Percentiles rank a stretch among this genome's conserved stretches.
Conservation (phyloP, 768 basidiomycete species). For the Termitomyces heimii region DNA sequence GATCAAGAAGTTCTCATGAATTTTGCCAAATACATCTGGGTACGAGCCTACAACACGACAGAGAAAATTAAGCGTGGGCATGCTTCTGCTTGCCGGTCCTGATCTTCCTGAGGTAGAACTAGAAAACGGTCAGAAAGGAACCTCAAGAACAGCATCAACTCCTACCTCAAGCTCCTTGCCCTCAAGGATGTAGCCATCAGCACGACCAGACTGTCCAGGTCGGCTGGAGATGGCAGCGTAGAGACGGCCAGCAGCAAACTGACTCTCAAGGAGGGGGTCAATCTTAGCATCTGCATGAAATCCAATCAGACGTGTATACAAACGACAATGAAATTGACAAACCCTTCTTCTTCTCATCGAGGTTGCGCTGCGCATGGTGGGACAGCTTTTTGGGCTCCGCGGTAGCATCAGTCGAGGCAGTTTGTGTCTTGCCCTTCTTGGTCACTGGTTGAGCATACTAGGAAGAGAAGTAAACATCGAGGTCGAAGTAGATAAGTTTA, state of each 20-base stretch:
- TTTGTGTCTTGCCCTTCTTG: slow-evolving; percentile 74
- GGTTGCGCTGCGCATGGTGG: slow-evolving; percentile 80
- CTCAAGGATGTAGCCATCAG: slow-evolving; percentile 96
- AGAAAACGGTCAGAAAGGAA: slow-evolving; percentile 16
- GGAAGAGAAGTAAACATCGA: not conserved
- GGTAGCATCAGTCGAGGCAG: slow-evolving; percentile 36
- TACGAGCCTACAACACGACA: not conserved
- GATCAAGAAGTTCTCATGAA: not conserved
- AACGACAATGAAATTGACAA: slow-evolving; percentile 8
- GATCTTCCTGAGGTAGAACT: slow-evolving; percentile 96
- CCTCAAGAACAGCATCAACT: slow-evolving; percentile 1
- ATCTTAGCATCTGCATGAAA: slow-evolving; percentile 71
- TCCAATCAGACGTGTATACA: not conserved
- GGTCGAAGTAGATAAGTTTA: not conserved
- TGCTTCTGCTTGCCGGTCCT: slow-evolving; percentile 95
- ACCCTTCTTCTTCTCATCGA: slow-evolving; percentile 93
- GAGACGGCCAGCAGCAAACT: slow-evolving; percentile 92
- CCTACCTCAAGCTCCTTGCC: slow-evolving; percentile 96
- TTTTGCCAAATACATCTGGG: not conserved
- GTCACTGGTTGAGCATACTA: slow-evolving; percentile 95
- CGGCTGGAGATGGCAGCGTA: slow-evolving; percentile 92
- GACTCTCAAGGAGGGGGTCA: slow-evolving; percentile 82
- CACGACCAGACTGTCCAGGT: slow-evolving; percentile 94
- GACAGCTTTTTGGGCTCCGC: slow-evolving; percentile 77
- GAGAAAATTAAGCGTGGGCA: slow-evolving; percentile 42